phyloP scores from a whole-genome alignment of 169 alveolate genomes.

The Plasmodium falciparum region DNA sequence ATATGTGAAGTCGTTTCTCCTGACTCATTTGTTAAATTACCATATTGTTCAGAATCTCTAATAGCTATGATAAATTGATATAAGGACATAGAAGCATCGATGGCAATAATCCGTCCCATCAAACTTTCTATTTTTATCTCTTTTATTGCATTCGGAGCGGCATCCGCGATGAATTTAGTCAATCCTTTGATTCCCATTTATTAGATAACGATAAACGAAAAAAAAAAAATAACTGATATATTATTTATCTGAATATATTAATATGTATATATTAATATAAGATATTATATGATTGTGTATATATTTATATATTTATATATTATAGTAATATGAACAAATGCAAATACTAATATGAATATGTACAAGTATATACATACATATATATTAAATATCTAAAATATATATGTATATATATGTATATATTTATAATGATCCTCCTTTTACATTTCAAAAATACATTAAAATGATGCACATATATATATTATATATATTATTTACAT shows the following conservation, averaged over 20 bases:
- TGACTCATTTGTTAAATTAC: constrained; percentile 92
- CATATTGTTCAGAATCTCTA: constrained; percentile 87
- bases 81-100: constrained; percentile 96
- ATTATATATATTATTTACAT: no score
- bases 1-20: constrained; percentile 95
- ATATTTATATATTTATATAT: no score
- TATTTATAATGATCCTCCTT: no score
- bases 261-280: not conserved
- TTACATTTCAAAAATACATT: no score
- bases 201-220: not conserved
- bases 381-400: no score
- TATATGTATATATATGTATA: no score
- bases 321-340: no score
- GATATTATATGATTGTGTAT: no score
- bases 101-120: constrained; percentile 93
- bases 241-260: not conserved
- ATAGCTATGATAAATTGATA: constrained; percentile 95
- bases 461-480: no score
- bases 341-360: no score
- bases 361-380: no score
- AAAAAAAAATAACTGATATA: not conserved
- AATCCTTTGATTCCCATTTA: constrained; percentile 95
- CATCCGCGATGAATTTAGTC: constrained; percentile 91
- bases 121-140: constrained; percentile 84
- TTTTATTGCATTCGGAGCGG: constrained; percentile 90